Evolutionary conservation across 2,329 filamentous ascomycete genomes (phyloP), one percentile per base, ranked within the genome.

Genomic region (Fusarium longipes): DNA sequence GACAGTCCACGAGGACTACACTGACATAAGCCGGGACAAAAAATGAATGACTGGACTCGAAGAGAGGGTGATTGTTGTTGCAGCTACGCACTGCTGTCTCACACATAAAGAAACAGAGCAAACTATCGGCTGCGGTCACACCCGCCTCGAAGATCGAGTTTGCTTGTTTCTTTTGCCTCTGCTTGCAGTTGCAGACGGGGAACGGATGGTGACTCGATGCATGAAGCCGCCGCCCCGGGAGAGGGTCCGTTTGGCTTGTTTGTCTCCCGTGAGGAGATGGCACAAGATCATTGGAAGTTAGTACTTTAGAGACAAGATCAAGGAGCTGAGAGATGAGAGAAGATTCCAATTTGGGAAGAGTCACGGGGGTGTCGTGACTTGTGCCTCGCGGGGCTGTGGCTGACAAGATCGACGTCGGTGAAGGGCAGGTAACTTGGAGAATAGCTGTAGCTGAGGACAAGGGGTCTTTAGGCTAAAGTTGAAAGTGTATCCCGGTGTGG

Each of bases 331-430:
- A 59, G 38, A 71, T 61, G 32, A 39, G 24, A 35, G 12, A 50
- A 67, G 55, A 72, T 71, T 51, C 50, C 48, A 61, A 25, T 49
- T 54, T 44, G 38, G 57, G 48, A 62, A 53, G 57, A 64, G 66
- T 73, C 70, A 73, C 66, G 70, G 65, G 67, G 47, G 60, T 17
- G 27, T 35, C n/a, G 32, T 17, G 12, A 35, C 32, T 61, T 59
- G 47, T 27, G 43, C 53, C 56, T 62, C 64, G 60, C 49, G 66
- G 70, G 57, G 57, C 49, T 63, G 67, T 70, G 57, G 69, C 67
- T 70, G 63, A 65, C 55, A 35, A 43, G 68, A 65, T 60, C 53
- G 55, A 57, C 56, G 35, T 55, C 60, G 63, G 60, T 63, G 44
- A 48, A 53, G 36, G 45, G 36, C 50, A 51, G 25, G 47, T 51